A percentile compares a stretch with the other conserved stretches of the same genome.
Conservation (phyloP, 176 grass and related monocot genomes). For the Bolboschoenus planiculmis region DNA sequence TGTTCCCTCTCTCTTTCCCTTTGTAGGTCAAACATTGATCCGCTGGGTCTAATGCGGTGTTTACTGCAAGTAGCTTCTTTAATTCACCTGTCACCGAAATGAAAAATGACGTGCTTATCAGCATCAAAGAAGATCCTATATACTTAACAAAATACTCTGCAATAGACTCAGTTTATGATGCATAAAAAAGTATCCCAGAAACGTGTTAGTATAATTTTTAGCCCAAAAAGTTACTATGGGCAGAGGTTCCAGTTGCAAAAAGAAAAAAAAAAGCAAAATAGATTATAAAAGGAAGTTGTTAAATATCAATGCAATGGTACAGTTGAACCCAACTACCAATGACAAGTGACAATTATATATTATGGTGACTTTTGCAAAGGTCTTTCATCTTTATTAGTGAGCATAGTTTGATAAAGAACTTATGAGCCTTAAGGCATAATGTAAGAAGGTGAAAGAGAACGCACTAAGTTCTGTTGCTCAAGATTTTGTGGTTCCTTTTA, state of each 20-base stretch:
- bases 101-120: neutral
- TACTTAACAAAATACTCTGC: neutral
- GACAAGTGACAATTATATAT: neutral
- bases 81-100: constrained; percentile 54
- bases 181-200: neutral
- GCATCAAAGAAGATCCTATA: neutral
- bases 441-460: neutral
- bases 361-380: neutral
- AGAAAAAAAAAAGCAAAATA: neutral
- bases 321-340: neutral
- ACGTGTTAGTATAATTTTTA: neutral
- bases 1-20: constrained; percentile 47
- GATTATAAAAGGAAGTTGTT: neutral
- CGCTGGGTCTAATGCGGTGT: constrained; percentile 60
- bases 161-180: neutral
- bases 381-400: neutral
- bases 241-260: neutral
- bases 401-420: no score
- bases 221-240: neutral
- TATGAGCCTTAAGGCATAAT: neutral
- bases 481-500: neutral
- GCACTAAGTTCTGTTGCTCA: neutral
- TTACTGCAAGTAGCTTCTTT: constrained; percentile 70
- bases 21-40: constrained; percentile 75
- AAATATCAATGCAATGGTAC: neutral